phyloP scores from a whole-genome alignment of 352 stramenopile genomes.

The Pythium phragmiticola region DNA sequence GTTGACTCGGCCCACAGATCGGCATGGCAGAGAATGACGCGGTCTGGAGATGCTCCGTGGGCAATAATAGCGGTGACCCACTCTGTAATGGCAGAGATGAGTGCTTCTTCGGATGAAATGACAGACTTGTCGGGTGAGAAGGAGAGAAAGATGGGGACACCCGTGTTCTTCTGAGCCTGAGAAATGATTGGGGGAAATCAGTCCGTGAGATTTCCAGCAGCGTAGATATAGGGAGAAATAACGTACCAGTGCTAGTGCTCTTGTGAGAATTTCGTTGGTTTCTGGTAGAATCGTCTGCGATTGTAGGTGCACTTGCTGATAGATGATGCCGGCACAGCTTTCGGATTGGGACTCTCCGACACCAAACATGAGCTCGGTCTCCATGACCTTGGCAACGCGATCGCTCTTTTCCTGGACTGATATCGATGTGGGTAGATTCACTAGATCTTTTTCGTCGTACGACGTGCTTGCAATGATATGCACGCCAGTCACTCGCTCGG shows the following conservation, averaged over 20 bases:
- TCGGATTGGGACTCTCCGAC: constrained; percentile 27
- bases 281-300: constrained; percentile 7
- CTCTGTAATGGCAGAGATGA: neutral
- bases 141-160: constrained; percentile 66
- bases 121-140: constrained; percentile 33
- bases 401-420: constrained; percentile 38
- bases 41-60: constrained; percentile 32
- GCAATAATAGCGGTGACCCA: constrained; percentile 42
- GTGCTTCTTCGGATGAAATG: neutral
- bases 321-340: constrained; percentile 51
- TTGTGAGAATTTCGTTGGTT: constrained; percentile 32
- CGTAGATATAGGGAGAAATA: neutral
- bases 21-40: constrained; percentile 65
- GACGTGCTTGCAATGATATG: constrained; percentile 59
- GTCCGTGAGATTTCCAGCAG: neutral
- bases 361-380: constrained; percentile 73
- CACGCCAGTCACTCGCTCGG: constrained; percentile 36
- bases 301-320: constrained; percentile 56
- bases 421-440: constrained; percentile 21
- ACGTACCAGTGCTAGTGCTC: constrained; percentile 40
- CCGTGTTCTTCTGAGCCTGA: constrained; percentile 52
- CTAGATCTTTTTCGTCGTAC: constrained; percentile 35
- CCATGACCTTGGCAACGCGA: constrained; percentile 47
- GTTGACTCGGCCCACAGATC: constrained; percentile 57
- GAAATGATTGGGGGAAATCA: constrained; percentile 1